phyloP scores from a whole-genome alignment of 192 early-diverging fungal genomes.

The Obelidium mucronatum region DNA sequence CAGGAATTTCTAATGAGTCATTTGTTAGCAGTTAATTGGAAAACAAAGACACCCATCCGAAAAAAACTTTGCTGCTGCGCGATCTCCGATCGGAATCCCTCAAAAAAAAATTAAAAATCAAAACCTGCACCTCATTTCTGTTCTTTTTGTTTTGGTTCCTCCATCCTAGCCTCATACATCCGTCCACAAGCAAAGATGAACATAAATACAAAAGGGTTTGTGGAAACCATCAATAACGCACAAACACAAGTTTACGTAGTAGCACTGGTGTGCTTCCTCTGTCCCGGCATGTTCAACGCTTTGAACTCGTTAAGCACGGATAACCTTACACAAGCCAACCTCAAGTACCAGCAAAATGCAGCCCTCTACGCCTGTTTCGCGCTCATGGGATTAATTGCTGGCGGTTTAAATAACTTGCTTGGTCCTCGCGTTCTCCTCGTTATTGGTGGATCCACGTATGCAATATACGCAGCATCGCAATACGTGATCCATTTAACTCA shows the following conservation, averaged over 20 bases:
- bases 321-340: slow-evolving; percentile 7
- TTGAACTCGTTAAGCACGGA: slow-evolving; percentile 32
- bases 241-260: slow-evolving; percentile 71
- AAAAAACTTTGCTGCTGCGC: too few species aligned
- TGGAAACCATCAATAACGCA: slow-evolving; percentile 17
- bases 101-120: too few species aligned
- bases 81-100: too few species aligned
- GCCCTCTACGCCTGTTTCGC: slow-evolving; percentile 79
- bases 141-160: too few species aligned
- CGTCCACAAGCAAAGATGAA: too few species aligned
- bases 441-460: slow-evolving; percentile 35
- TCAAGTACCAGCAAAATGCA: slow-evolving; percentile 38
- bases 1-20: too few species aligned
- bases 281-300: slow-evolving; percentile 78
- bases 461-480: not conserved
- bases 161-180: too few species aligned
- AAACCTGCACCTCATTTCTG: not conserved
- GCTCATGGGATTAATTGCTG: slow-evolving; percentile 75
- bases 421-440: slow-evolving; percentile 75
- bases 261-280: slow-evolving; percentile 75
- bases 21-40: too few species aligned
- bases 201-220: not conserved
- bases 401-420: slow-evolving; percentile 76
- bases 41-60: too few species aligned
- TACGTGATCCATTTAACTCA: not conserved